Evolutionary conservation across 176 grass and related monocot genomes (phyloP).

Genomic region (Aegilops sharonensis): DNA sequence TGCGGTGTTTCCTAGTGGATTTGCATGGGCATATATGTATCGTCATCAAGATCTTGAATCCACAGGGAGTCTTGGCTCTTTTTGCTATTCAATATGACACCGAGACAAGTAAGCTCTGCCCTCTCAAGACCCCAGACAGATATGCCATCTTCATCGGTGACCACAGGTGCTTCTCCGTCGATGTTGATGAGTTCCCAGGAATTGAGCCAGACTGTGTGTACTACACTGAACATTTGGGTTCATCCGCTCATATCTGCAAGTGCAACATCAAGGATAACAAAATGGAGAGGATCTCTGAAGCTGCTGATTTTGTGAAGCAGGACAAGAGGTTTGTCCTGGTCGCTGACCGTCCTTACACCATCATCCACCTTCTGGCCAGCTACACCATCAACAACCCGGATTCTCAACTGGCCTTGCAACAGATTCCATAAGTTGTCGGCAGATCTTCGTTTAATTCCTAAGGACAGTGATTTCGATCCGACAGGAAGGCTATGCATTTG

Average conservation of each 20-base stretch:
- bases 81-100: background rate
- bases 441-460: background rate
- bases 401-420: background rate
- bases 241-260: background rate
- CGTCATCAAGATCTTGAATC: too few species aligned
- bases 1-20: background rate
- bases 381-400: background rate
- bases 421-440: background rate
- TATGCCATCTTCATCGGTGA: slow-evolving; percentile 3
- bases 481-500: too few species aligned
- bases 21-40: background rate
- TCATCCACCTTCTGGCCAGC: background rate
- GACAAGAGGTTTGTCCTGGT: background rate
- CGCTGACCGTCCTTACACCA: background rate
- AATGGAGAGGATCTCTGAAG: background rate
- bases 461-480: too few species aligned
- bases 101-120: background rate
- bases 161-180: background rate
- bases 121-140: background rate
- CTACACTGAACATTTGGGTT: background rate
- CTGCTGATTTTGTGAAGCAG: background rate
- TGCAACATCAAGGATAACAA: background rate
- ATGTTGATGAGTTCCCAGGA: background rate
- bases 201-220: background rate
- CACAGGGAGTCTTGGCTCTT: background rate